Base-by-base conservation (phyloP, 2,329 filamentous ascomycete species). In the Colletotrichum melonis region DNA sequence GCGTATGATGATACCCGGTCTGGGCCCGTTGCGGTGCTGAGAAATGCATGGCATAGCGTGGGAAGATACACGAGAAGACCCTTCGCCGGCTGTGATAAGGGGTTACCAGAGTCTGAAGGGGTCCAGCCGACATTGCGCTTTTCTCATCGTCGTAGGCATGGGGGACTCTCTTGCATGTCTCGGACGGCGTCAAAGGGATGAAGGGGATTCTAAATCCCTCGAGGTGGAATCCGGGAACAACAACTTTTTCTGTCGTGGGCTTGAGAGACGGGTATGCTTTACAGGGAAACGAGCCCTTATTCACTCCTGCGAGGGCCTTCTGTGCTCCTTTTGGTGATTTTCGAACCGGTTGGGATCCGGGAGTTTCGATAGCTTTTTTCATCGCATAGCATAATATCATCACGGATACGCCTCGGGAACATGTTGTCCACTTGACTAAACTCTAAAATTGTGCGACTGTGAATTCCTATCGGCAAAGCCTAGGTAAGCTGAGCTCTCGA, bases 341-440 rank as follows among this genome's bases (percentile, higher is more conserved):
- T 11, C 8, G 7, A n/a, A 49, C 16, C 42, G 8, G 16, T 4
- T 55, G 30, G n/a, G 19, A 26, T 30, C 8, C 52, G 52, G 38
- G 12, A 64, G 46, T 54, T 59, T 55, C 19, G 46, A 52, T 28
- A 38, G 42, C 19, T 16, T 19, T 16, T 35, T 12, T 35, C 24
- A n/a, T 14, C 46, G 46, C 26, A 64, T 64, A 66, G 46, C 65
- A 73, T 73, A 74, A 73, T 69, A 62, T 63, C 30, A 69, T 58
- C 52, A 73, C 57, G 63, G 55, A 22, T 62, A 56, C 57, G 63
- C 52, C 57, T 56, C 63, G 30, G 28, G 5, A 55, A 4, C 5
- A 30, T 26, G 49, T 7, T 30, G 7, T 22, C 7, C 49, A 24
- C 19, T 9, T 46, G 2, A n/a, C 38, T 35, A 19, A 4, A 26